Evolutionary conservation across 2,329 filamentous ascomycete genomes (phyloP).

Genomic region (Dactylellina drechsleri): DNA sequence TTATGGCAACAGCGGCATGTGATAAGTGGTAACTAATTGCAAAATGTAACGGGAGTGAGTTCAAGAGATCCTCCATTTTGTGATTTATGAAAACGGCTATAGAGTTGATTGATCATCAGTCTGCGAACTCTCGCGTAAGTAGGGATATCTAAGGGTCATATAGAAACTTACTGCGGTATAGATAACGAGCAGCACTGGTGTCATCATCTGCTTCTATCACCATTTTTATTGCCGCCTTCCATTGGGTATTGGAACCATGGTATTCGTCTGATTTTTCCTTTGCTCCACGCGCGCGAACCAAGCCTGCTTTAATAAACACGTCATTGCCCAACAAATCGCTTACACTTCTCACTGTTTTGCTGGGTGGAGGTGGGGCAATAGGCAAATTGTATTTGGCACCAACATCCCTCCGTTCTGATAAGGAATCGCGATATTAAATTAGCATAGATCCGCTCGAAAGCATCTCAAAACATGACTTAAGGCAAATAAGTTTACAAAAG

Average conservation of each 20-base stretch:
- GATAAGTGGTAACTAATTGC: slow-evolving; percentile 2
- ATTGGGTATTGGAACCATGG: slow-evolving; percentile 14
- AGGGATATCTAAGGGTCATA: no score
- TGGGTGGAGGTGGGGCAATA: not conserved
- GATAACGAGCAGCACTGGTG: slow-evolving; percentile 24
- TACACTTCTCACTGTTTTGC: no score
- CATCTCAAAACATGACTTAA: no score
- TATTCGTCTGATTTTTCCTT: slow-evolving; percentile 7
- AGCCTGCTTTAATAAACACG: slow-evolving; percentile 20
- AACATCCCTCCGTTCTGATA: not conserved
- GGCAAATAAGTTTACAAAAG: no score
- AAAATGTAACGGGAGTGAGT: slow-evolving; percentile 8
- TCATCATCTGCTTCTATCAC: slow-evolving; percentile 41
- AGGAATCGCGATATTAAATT: no score
- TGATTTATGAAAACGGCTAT: slow-evolving; percentile 32
- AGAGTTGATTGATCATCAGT: not conserved
- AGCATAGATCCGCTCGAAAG: no score
- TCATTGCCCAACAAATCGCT: slow-evolving; percentile 5
- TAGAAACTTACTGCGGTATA: slow-evolving; percentile 34
- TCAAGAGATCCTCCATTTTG: not conserved
- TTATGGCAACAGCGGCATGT: slow-evolving; percentile 29
- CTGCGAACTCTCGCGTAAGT: no score
- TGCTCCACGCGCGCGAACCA: not conserved
- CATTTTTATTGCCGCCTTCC: slow-evolving; percentile 16
- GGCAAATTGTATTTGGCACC: not conserved